These are phyloP conservation scores for Phialocephala sp. DNA, from an alignment of 2,329 filamentous ascomycete genomes.

Conservation along the genomic window DNA sequence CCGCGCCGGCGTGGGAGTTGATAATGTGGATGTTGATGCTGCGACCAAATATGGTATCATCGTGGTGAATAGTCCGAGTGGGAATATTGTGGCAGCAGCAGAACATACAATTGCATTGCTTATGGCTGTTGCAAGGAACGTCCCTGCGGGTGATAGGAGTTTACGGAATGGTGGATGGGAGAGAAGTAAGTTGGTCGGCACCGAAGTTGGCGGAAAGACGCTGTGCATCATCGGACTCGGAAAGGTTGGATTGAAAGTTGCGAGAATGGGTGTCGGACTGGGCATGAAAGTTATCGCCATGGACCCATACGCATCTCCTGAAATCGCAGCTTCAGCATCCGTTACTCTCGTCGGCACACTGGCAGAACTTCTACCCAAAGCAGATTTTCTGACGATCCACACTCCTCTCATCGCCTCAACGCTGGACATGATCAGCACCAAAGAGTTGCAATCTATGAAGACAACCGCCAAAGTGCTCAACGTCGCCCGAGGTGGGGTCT, in stretches of 20 bases:
- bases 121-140: slow-evolving; percentile 75
- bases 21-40: slow-evolving; percentile 78
- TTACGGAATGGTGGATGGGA: slow-evolving; percentile 79
- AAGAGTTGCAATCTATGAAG: slow-evolving; percentile 75
- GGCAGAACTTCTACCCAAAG: slow-evolving; percentile 64
- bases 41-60: slow-evolving; percentile 77
- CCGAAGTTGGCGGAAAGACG: slow-evolving; percentile 79
- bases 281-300: slow-evolving; percentile 78
- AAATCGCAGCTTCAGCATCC: slow-evolving; percentile 71
- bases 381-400: slow-evolving; percentile 82
- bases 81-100: slow-evolving; percentile 81
- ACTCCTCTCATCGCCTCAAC: slow-evolving; percentile 81
- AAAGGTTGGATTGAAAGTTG: slow-evolving; percentile 84
- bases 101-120: slow-evolving; percentile 79
- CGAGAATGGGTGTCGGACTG: slow-evolving; percentile 76
- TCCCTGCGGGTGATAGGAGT: slow-evolving; percentile 71
- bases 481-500: slow-evolving; percentile 79
- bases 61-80: slow-evolving; percentile 79
- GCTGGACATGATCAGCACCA: slow-evolving; percentile 71
- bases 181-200: slow-evolving; percentile 73
- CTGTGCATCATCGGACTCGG: slow-evolving; percentile 79
- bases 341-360: slow-evolving; percentile 67
- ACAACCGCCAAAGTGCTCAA: slow-evolving; percentile 76
- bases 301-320: slow-evolving; percentile 77
- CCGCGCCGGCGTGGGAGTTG: slow-evolving; percentile 80